Percentiles rank a stretch among this genome's conserved stretches.
phyloP scores from a whole-genome alignment of 805 yeast genomes.

The Candida vaughaniae region DNA sequence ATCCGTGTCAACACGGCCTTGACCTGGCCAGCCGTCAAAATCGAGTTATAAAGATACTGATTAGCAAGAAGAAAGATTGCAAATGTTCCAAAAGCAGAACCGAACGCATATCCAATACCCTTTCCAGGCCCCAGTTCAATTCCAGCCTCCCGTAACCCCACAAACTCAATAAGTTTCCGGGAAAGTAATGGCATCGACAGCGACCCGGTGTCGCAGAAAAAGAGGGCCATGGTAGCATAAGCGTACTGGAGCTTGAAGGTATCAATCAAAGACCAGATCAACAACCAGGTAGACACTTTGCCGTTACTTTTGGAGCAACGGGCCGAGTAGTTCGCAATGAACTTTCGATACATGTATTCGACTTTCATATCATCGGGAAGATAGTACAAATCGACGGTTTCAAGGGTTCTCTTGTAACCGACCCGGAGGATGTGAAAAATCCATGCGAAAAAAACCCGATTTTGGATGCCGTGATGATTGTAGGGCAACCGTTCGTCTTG shows the following conservation, averaged over 20 bases:
- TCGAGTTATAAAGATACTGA: slow-evolving; percentile 60
- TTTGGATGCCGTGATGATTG: slow-evolving; percentile 45
- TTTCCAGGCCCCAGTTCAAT: slow-evolving; percentile 23
- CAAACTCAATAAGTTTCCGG: slow-evolving; percentile 35
- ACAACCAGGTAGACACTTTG: not conserved
- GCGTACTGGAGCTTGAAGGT: slow-evolving; percentile 11
- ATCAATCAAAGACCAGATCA: slow-evolving; percentile 7
- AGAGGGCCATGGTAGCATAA: slow-evolving; percentile 26
- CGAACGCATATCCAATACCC: slow-evolving; percentile 43
- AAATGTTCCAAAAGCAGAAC: slow-evolving; percentile 28
- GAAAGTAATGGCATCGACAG: slow-evolving; percentile 35
- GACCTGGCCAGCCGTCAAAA: slow-evolving; percentile 67
- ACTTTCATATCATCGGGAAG: slow-evolving; percentile 36
- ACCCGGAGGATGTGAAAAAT: slow-evolving; percentile 58
- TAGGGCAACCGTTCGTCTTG: slow-evolving; percentile 48
- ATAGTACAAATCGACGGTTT: slow-evolving; percentile 55
- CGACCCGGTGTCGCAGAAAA: slow-evolving; percentile 26
- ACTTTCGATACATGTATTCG: slow-evolving; percentile 25
- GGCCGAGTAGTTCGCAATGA: slow-evolving; percentile 19
- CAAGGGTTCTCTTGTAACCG: slow-evolving; percentile 71
- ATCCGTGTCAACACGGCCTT: slow-evolving; percentile 72
- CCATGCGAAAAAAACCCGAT: slow-evolving; percentile 63
- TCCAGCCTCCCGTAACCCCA: slow-evolving; percentile 27
- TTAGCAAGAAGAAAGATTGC: slow-evolving; percentile 39
- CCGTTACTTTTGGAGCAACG: not conserved